Evolutionary conservation across 495 filamentous ascomycete species (phyloP).

Genomic region (Staphylotrichum longicolle): DNA sequence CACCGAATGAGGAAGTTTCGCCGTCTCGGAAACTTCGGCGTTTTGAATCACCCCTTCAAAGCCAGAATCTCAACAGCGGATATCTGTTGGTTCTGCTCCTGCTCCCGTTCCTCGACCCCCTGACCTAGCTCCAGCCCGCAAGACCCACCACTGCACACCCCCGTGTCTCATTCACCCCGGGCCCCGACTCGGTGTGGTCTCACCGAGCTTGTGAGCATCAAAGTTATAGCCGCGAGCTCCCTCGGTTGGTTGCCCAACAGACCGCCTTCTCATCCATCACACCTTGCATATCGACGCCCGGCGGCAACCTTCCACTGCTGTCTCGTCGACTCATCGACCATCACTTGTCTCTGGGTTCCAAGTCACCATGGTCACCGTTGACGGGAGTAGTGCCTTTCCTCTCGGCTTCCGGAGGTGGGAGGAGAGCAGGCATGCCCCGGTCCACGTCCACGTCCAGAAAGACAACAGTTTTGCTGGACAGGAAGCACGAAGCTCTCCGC

Average conservation of each 20-base stretch:
- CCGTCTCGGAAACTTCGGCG: no score
- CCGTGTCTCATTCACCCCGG: conserved; percentile 6
- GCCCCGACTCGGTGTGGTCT: background rate
- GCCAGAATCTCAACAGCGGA: no score
- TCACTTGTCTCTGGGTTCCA: background rate
- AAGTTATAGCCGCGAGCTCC: conserved; percentile 18
- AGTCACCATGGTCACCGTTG: conserved; percentile 22
- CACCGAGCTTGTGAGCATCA: background rate
- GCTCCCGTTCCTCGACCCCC: background rate
- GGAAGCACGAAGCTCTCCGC: conserved; percentile 20
- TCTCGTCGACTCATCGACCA: background rate
- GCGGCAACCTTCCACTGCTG: background rate
- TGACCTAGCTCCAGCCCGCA: background rate
- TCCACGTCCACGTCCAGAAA: conserved; percentile 13
- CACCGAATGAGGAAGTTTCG: no score
- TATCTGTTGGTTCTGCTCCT: no score
- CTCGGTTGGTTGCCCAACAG: background rate
- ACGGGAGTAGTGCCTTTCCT: background rate
- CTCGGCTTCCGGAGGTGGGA: conserved; percentile 26
- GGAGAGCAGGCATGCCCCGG: conserved; percentile 16
- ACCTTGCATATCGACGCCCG: background rate
- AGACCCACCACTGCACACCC: conserved; percentile 10
- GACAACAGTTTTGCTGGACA: conserved; percentile 21
- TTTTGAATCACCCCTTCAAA: no score
- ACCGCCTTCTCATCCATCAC: background rate